Evolutionary conservation across 2,329 filamentous ascomycete species (phyloP).

Genomic region (Beauveria bassiana): DNA sequence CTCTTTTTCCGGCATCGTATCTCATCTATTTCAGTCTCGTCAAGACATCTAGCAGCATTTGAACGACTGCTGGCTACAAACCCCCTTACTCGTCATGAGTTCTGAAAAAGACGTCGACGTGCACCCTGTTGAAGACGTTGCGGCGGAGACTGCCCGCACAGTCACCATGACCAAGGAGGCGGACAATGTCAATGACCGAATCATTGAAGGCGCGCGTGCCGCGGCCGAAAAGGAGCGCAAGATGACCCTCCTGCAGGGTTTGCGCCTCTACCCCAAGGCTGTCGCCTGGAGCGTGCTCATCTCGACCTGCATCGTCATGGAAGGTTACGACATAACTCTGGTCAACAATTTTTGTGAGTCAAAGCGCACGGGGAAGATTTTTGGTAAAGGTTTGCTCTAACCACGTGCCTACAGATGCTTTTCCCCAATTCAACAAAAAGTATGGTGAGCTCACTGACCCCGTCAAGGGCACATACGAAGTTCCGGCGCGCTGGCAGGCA

Average conservation of each 20-base stretch:
- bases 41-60: too few species aligned
- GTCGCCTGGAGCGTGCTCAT: conserved; percentile 77
- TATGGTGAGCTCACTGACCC: conserved; percentile 32
- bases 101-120: conserved; percentile 13
- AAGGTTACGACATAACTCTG: conserved; percentile 76
- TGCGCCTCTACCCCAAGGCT: conserved; percentile 80
- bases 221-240: conserved; percentile 56
- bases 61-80: background rate
- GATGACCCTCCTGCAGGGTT: conserved; percentile 68
- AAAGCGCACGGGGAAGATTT: background rate
- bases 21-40: background rate
- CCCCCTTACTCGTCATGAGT: conserved; percentile 9
- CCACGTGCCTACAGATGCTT: conserved; percentile 33
- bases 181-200: conserved; percentile 19
- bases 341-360: conserved; percentile 68
- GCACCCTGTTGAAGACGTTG: conserved; percentile 12
- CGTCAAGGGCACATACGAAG: conserved; percentile 37
- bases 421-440: conserved; percentile 50
- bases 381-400: background rate
- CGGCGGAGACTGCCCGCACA: background rate
- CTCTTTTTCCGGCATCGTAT: background rate
- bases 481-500: conserved; percentile 56
- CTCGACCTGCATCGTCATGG: conserved; percentile 88
- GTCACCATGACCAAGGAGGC: background rate
- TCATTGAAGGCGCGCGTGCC: conserved; percentile 28